A percentile compares a stretch with the other conserved stretches of the same genome.
phyloP scores from a whole-genome alignment of 495 filamentous ascomycete species.

The Talaromyces thailandensis region DNA sequence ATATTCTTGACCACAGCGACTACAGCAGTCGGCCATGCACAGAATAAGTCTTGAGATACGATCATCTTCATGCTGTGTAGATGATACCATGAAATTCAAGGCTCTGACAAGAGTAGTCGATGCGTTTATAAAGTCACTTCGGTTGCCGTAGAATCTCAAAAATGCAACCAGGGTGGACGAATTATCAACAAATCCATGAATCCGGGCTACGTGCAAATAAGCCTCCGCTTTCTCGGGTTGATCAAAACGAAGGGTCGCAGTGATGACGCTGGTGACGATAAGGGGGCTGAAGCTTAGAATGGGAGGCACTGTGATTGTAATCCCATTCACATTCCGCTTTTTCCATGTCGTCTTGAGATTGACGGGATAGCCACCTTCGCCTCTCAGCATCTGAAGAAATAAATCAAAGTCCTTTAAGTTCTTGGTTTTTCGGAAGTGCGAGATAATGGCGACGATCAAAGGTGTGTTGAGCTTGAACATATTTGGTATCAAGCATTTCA shows the following conservation, averaged over 20 bases:
- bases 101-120: constrained; percentile 23
- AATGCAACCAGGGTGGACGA: constrained; percentile 29
- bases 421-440: constrained; percentile 32
- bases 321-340: constrained; percentile 22
- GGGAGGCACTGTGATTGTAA: constrained; percentile 29
- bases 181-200: constrained; percentile 31
- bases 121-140: constrained; percentile 30
- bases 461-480: constrained; percentile 26
- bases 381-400: constrained; percentile 32
- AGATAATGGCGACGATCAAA: constrained; percentile 27
- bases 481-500: constrained; percentile 32
- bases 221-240: constrained; percentile 37
- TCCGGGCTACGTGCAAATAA: constrained; percentile 27
- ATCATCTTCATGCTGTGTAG: constrained; percentile 16
- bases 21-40: constrained; percentile 32
- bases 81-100: constrained; percentile 26
- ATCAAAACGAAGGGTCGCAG: constrained; percentile 29
- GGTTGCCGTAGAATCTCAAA: constrained; percentile 30
- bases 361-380: constrained; percentile 24
- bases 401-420: constrained; percentile 34
- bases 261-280: constrained; percentile 26
- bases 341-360: constrained; percentile 23
- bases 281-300: constrained; percentile 25
- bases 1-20: constrained; percentile 22
- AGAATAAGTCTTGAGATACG: constrained; percentile 26